Evolutionary conservation across 257 asterid species (phyloP).

Genomic region (Vinca minor): DNA sequence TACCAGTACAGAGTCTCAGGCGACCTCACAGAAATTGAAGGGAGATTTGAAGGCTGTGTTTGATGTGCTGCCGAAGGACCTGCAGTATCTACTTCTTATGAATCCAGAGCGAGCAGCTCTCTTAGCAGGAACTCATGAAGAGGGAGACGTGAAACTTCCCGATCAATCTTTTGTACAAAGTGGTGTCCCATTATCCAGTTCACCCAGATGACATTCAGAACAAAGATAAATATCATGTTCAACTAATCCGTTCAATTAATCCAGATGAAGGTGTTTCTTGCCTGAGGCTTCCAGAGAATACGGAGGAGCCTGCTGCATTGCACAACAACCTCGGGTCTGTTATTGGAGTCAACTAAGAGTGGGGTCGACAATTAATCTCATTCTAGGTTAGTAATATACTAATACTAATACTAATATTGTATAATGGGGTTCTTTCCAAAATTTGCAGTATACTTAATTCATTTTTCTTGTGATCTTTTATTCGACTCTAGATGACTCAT

Average conservation of each 20-base stretch:
- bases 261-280: no score
- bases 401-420: no score
- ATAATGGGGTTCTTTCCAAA: neutral
- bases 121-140: constrained; percentile 27
- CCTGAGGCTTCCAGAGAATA: no score
- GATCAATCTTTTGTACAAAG: constrained; percentile 17
- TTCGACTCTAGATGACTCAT: no score
- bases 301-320: constrained; percentile 14
- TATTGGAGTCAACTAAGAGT: constrained; percentile 17
- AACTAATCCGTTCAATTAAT: no score
- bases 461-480: neutral
- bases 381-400: constrained; percentile 35
- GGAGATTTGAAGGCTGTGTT: constrained; percentile 67
- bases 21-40: constrained; percentile 60
- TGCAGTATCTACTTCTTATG: constrained; percentile 79
- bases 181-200: constrained; percentile 19
- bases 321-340: constrained; percentile 12
- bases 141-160: constrained; percentile 17
- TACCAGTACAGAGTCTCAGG: constrained; percentile 44
- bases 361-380: constrained; percentile 19
- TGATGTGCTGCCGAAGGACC: constrained; percentile 60
- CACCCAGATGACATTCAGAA: constrained; percentile 34
- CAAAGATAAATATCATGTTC: constrained; percentile 3
- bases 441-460: neutral
- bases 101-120: constrained; percentile 71